Evolutionary conservation across 352 stramenopile species (phyloP).

Genomic region (Thalassiosira pacifica): DNA sequence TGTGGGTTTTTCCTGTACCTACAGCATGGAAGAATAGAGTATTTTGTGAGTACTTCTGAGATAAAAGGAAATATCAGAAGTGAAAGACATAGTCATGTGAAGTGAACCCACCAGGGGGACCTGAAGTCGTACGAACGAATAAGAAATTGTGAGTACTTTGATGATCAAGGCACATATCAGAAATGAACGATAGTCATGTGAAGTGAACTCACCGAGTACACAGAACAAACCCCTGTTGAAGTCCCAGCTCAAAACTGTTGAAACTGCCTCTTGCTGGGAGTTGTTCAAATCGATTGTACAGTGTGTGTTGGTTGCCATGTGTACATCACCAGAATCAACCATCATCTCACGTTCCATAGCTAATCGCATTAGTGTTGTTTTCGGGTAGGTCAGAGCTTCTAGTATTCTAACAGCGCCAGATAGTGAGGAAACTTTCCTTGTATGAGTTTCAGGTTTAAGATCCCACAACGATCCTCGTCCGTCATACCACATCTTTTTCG

Average conservation of each 20-base stretch:
- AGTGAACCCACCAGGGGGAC: slow-evolving; percentile 17
- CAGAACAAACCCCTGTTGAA: slow-evolving; percentile 48
- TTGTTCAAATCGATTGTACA: slow-evolving; percentile 38
- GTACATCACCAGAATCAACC: slow-evolving; percentile 8
- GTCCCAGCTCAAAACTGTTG: slow-evolving; percentile 29
- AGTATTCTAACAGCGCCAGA: slow-evolving; percentile 44
- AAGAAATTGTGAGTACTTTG: neutral
- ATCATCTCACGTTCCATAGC: slow-evolving; percentile 39
- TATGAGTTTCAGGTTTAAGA: slow-evolving; percentile 38
- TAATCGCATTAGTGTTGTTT: slow-evolving; percentile 25
- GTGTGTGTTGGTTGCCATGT: neutral
- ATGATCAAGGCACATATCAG: slow-evolving; percentile 20
- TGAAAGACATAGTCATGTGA: neutral
- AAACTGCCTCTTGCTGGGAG: slow-evolving; percentile 50
- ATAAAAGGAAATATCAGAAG: slow-evolving; percentile 21
- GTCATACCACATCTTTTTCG: slow-evolving; percentile 46
- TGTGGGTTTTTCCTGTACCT: slow-evolving; percentile 35
- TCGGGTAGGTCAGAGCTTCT: slow-evolving; percentile 31
- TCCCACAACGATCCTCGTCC: slow-evolving; percentile 39
- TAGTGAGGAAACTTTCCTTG: slow-evolving; percentile 46
- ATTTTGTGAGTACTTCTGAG: slow-evolving; percentile 5
- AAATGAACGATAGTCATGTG: neutral
- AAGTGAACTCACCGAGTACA: slow-evolving; percentile 37
- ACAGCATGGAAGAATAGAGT: neutral
- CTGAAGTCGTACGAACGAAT: neutral